Evolutionary conservation across 2,329 filamentous ascomycete genomes (phyloP), one percentile per base, ranked within the genome.

Genomic region (Blumeriella jaapii): DNA sequence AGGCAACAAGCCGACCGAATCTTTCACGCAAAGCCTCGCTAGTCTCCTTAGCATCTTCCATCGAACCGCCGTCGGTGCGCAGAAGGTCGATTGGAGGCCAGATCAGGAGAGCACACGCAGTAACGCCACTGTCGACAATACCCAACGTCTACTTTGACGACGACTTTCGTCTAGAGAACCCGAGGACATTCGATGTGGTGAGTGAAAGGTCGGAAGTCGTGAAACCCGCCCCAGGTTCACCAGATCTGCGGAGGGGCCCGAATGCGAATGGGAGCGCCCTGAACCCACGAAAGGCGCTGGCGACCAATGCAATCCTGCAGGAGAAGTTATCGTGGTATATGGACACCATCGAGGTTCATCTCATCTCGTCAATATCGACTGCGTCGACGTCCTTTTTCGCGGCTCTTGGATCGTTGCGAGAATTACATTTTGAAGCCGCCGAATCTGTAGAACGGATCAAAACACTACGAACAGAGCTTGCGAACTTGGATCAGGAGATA

Each of bases 271-370:
- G 74, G 4, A 65, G 63, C 32, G 61, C 68, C 0, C 60, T 69
- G 14, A 68, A 69, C 8, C 77, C 82, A 6, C 74, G 89, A 41
- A 96, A 95, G 56, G 82, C 84, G 1, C 65, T 98, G 17, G 89
- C 89, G 6, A 95, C 87, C 0, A 98, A 98, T 59, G 91, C 91
- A 0, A 98, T 98, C 39, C 59, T 98, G 22, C 91, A 98, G 56
- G 91, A 98, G 59, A 98, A 98, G 59, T 66, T 98, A 9, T 96
- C 91, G 0, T 98, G 91, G 91, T 98, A 98, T 58, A 94, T 98
- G 86, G 91, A 98, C 56, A 98, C 91, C 0, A 86, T 98, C 14
- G 91, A 98, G 56, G 85, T 98, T 36, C 91, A 98, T 56, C 66
- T 98, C 6, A 95, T 98, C 49, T 85, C 84, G 19, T 94, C 87